phyloP scores from a whole-genome alignment of 2,329 filamentous ascomycete species.

The Hypomyces rosellus region DNA sequence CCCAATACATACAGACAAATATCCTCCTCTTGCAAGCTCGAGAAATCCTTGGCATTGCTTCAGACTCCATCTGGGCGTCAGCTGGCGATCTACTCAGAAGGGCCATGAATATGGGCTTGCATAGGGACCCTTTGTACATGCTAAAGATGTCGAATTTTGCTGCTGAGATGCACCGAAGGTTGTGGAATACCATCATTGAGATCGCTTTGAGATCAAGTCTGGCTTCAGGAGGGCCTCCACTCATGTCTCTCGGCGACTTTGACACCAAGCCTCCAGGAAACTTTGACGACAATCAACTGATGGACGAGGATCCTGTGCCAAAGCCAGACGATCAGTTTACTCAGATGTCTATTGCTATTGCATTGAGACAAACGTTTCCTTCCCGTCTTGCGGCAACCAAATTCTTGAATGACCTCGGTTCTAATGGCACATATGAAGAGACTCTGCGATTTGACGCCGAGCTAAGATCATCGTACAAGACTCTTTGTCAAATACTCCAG shows the following conservation, averaged over 20 bases:
- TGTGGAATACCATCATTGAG: slow-evolving; percentile 50
- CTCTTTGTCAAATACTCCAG: slow-evolving; percentile 29
- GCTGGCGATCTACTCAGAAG: slow-evolving; percentile 37
- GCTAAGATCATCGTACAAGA: slow-evolving; percentile 37
- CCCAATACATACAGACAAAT: slow-evolving; percentile 45
- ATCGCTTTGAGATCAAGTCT: slow-evolving; percentile 39
- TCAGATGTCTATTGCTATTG: slow-evolving; percentile 33
- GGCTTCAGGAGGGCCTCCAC: slow-evolving; percentile 38
- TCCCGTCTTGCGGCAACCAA: slow-evolving; percentile 36
- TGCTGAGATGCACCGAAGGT: slow-evolving; percentile 41
- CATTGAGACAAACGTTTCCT: slow-evolving; percentile 36
- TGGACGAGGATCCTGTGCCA: slow-evolving; percentile 22
- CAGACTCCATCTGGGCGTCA: slow-evolving; percentile 43
- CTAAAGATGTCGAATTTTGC: slow-evolving; percentile 29
- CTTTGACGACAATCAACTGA: slow-evolving; percentile 44
- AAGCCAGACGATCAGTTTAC: slow-evolving; percentile 33
- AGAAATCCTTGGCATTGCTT: slow-evolving; percentile 31
- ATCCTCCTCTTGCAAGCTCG: slow-evolving; percentile 39
- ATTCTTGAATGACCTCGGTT: slow-evolving; percentile 37
- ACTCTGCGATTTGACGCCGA: slow-evolving; percentile 38
- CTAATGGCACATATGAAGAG: slow-evolving; percentile 35
- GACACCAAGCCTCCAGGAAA: slow-evolving; percentile 44
- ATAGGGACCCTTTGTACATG: slow-evolving; percentile 40
- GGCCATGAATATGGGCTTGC: slow-evolving; percentile 45
- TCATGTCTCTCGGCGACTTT: slow-evolving; percentile 39